A percentile compares a stretch with the other conserved stretches of the same genome.
Evolutionary conservation across 305 asterid species (phyloP).

Genomic region (Andrographis paniculata): DNA sequence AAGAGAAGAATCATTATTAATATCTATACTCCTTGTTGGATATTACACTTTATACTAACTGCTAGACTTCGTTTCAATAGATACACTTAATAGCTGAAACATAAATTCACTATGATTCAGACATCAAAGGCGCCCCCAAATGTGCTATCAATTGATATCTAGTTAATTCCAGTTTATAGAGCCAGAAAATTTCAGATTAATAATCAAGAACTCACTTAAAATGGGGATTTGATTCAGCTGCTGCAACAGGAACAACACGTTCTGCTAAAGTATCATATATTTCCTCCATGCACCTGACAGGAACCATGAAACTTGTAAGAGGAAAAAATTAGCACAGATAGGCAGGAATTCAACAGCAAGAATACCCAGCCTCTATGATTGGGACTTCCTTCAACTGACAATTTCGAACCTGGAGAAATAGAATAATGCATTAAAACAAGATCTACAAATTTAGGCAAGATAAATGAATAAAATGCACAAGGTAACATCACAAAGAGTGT

Average conservation of each 20-base stretch:
- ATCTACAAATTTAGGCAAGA: background rate
- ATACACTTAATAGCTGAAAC: no score
- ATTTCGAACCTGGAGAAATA: slow-evolving; percentile 43
- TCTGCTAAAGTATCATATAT: slow-evolving; percentile 73
- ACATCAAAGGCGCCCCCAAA: no score
- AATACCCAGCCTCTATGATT: slow-evolving; percentile 70
- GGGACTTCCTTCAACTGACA: slow-evolving; percentile 54
- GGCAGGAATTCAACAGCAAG: no score
- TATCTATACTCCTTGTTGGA: no score
- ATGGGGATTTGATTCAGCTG: slow-evolving; percentile 62
- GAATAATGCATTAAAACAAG: slow-evolving; percentile 1
- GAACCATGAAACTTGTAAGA: slow-evolving; percentile 15
- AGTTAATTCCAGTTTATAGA: slow-evolving; percentile 1
- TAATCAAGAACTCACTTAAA: slow-evolving; percentile 50
- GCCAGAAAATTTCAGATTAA: background rate
- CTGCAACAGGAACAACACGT: slow-evolving; percentile 76
- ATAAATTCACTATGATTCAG: no score
- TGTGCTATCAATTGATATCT: slow-evolving; percentile 6
- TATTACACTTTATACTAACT: no score
- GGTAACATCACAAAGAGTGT: background rate
- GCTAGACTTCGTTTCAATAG: no score
- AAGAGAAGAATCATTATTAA: no score
- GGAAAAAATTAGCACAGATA: slow-evolving; percentile 9
- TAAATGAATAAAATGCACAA: slow-evolving; percentile 9
- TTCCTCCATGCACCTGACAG: slow-evolving; percentile 73